These are phyloP conservation scores for Neurospora discreta DNA, from an alignment of 495 filamentous ascomycete genomes.

Conservation along the genomic window DNA sequence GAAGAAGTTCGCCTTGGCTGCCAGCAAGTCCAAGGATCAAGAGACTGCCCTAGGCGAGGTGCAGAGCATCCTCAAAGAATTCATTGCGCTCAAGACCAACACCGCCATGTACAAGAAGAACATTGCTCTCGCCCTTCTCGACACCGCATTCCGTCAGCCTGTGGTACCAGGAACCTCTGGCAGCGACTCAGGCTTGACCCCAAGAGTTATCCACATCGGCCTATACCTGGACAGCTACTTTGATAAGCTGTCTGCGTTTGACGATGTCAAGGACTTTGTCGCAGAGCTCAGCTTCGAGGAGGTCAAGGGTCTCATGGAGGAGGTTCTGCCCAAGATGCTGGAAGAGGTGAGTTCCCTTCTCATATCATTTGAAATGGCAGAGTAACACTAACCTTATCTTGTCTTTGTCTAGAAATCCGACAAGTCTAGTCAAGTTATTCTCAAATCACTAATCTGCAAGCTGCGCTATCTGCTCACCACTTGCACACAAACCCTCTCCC, in stretches of 20 bases:
- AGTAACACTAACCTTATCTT: background rate
- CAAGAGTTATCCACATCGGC: constrained; percentile 20
- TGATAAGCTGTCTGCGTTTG: constrained; percentile 21
- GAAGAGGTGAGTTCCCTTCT: constrained; percentile 11
- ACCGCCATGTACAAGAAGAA: constrained; percentile 26
- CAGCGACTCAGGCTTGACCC: constrained; percentile 8
- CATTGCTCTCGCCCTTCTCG: constrained; percentile 15
- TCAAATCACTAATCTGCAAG: constrained; percentile 17
- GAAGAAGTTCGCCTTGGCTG: constrained; percentile 18
- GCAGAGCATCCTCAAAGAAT: constrained; percentile 13
- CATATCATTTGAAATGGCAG: background rate
- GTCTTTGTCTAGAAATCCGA: constrained; percentile 6
- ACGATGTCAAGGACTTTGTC: constrained; percentile 24
- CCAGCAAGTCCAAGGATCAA: constrained; percentile 15
- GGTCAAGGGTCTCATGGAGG: constrained; percentile 16
- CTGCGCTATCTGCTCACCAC: constrained; percentile 23
- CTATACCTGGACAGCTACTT: constrained; percentile 24
- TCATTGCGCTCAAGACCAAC: constrained; percentile 15
- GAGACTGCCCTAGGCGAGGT: constrained; percentile 22
- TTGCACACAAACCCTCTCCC: constrained; percentile 21
- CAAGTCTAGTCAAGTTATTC: constrained; percentile 7
- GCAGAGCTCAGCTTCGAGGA: constrained; percentile 20
- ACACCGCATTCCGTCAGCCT: constrained; percentile 15
- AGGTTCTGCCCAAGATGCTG: constrained; percentile 16
- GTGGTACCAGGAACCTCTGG: background rate